Conservation (phyloP, 2,329 filamentous ascomycete genomes). For the Ceratocystiopsis minuta region DNA sequence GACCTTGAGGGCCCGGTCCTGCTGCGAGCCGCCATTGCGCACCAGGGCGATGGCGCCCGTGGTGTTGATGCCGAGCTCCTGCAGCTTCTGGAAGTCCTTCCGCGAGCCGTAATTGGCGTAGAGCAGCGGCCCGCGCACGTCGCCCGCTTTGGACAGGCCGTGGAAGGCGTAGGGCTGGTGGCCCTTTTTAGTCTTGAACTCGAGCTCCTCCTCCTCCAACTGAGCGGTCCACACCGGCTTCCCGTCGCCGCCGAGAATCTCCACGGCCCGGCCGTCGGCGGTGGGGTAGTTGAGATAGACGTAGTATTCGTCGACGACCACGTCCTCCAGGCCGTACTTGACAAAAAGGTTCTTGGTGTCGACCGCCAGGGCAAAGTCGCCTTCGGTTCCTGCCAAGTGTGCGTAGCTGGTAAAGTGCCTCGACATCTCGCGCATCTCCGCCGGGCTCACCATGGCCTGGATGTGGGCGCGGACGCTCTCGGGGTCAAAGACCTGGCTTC, state of each 20-base stretch:
- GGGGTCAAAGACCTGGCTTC: constrained; percentile 60
- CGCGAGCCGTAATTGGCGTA: constrained; percentile 85
- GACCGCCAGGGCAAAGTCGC: constrained; percentile 69
- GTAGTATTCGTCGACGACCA: constrained; percentile 59
- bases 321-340: constrained; percentile 54
- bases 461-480: constrained; percentile 64
- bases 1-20: constrained; percentile 62
- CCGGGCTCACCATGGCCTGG: constrained; percentile 52
- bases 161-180: constrained; percentile 69
- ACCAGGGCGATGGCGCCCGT: constrained; percentile 73
- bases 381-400: constrained; percentile 86
- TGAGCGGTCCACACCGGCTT: constrained; percentile 54
- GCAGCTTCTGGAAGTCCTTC: constrained; percentile 61
- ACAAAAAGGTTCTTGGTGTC: constrained; percentile 67
- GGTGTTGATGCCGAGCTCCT: constrained; percentile 52
- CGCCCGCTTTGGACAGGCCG: constrained; percentile 71
- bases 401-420: constrained; percentile 66
- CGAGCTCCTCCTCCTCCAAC: constrained; percentile 64
- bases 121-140: constrained; percentile 69
- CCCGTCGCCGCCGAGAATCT: constrained; percentile 54
- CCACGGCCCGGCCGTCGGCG: constrained; percentile 56
- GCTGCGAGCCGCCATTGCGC: constrained; percentile 57
- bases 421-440: constrained; percentile 53
- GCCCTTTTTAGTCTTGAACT: constrained; percentile 38
- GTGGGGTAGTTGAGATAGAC: constrained; percentile 89